Percentiles rank a stretch among this genome's conserved stretches.
Evolutionary conservation across 306 rosid genomes (phyloP).

Genomic region (Sesbania bispinosa): DNA sequence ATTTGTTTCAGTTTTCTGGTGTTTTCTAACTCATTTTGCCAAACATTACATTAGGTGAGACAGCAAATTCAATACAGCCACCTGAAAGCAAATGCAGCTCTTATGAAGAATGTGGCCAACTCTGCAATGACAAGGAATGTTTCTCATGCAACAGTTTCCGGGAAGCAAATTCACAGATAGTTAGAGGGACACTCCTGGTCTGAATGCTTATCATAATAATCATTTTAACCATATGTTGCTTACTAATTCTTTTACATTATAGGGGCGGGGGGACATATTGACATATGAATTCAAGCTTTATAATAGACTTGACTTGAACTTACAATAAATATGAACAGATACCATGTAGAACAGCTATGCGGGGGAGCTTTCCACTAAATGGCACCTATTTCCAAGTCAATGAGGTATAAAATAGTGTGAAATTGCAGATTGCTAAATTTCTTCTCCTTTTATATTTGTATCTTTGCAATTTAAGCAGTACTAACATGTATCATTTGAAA

Average conservation of each 20-base stretch:
- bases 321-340: constrained; percentile 50
- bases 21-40: constrained; percentile 25
- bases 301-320: constrained; percentile 26
- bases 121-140: constrained; percentile 78
- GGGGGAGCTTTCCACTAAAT: constrained; percentile 91
- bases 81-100: constrained; percentile 72
- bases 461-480: constrained; percentile 20
- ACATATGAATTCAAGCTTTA: constrained; percentile 10
- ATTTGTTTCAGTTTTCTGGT: constrained; percentile 14
- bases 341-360: constrained; percentile 95
- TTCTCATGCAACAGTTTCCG: constrained; percentile 79
- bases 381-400: constrained; percentile 98
- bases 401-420: constrained; percentile 54
- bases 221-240: neutral
- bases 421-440: neutral
- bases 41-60: constrained; percentile 72
- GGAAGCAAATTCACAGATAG: constrained; percentile 72
- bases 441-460: constrained; percentile 9
- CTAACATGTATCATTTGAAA: neutral
- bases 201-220: constrained; percentile 30
- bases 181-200: constrained; percentile 90
- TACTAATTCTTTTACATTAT: neutral
- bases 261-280: neutral
- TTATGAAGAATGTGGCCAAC: constrained; percentile 55
- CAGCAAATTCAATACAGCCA: constrained; percentile 75